Evolutionary conservation across 805 yeast species (phyloP).

Genomic region (Lipomyces mesembrius): DNA sequence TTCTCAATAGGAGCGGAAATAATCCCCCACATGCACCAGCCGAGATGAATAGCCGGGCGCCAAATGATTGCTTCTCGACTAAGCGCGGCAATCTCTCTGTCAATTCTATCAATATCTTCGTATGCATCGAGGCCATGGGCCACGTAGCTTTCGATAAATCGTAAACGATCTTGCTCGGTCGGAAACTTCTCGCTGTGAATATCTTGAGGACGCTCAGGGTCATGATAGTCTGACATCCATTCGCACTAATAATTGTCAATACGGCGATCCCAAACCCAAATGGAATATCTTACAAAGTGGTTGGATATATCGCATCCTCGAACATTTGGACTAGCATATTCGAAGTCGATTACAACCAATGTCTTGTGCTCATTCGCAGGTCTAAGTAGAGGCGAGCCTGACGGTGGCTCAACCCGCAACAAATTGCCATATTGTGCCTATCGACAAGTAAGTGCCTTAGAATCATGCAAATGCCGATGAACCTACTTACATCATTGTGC

Average conservation of each 20-base stretch:
- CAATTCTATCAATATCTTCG: slow-evolving; percentile 48
- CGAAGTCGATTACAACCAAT: slow-evolving; percentile 93
- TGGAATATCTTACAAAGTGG: slow-evolving; percentile 58
- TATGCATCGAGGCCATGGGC: slow-evolving; percentile 49
- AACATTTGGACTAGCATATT: slow-evolving; percentile 87
- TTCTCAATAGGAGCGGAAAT: slow-evolving; percentile 61
- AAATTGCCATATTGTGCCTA: slow-evolving; percentile 90
- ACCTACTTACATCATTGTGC: slow-evolving; percentile 68
- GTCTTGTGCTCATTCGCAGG: slow-evolving; percentile 63
- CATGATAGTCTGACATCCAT: slow-evolving; percentile 95
- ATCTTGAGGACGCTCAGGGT: slow-evolving; percentile 58
- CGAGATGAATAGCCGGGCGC: slow-evolving; percentile 78
- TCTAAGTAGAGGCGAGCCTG: slow-evolving; percentile 56
- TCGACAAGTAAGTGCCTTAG: neutral
- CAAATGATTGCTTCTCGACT: slow-evolving; percentile 72
- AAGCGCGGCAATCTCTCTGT: slow-evolving; percentile 55
- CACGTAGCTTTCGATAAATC: slow-evolving; percentile 77
- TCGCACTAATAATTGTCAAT: slow-evolving; percentile 53
- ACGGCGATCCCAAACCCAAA: too few species aligned
- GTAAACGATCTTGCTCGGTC: slow-evolving; percentile 64
- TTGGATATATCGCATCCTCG: slow-evolving; percentile 91
- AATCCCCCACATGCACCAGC: slow-evolving; percentile 93
- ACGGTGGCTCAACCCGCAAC: slow-evolving; percentile 59
- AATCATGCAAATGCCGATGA: neutral
- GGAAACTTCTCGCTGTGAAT: slow-evolving; percentile 69